Percentiles rank a stretch among this genome's conserved stretches.
Evolutionary conservation across 2,329 filamentous ascomycete species (phyloP).

Genomic region (Aspergillus bombycis): DNA sequence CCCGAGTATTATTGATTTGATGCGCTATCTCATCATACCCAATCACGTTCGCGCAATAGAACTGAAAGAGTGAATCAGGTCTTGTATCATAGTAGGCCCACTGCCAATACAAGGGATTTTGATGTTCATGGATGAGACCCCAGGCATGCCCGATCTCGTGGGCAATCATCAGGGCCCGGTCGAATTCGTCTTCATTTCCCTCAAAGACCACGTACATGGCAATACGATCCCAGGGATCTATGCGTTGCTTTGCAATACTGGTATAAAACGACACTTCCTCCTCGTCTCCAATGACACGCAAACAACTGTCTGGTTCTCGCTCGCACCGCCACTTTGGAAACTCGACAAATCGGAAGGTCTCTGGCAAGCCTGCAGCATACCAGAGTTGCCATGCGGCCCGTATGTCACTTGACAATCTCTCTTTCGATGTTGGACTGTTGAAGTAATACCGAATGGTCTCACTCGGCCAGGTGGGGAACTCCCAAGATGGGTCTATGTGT

Average conservation of each 20-base stretch:
- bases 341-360: neutral
- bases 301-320: neutral
- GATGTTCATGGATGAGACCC: slow-evolving; percentile 17
- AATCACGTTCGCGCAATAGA: slow-evolving; percentile 6
- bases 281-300: neutral
- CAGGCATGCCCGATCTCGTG: slow-evolving; percentile 18
- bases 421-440: neutral
- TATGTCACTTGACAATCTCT: neutral
- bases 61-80: neutral
- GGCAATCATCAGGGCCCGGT: neutral
- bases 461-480: neutral
- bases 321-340: neutral
- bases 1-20: neutral
- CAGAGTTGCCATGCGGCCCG: slow-evolving; percentile 10
- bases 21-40: neutral
- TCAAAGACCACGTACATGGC: neutral
- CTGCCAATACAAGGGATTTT: slow-evolving; percentile 10
- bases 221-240: too few species aligned
- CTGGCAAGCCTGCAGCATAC: slow-evolving; percentile 11
- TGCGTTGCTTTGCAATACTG: neutral
- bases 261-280: neutral
- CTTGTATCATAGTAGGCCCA: neutral
- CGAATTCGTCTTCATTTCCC: neutral
- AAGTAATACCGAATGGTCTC: slow-evolving; percentile 6
- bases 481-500: neutral